Percentiles rank a stretch among this genome's conserved stretches.
These are phyloP conservation scores for Parastagonospora nodorum DNA, from an alignment of 2,329 filamentous ascomycete genomes.

Conservation along the genomic window DNA sequence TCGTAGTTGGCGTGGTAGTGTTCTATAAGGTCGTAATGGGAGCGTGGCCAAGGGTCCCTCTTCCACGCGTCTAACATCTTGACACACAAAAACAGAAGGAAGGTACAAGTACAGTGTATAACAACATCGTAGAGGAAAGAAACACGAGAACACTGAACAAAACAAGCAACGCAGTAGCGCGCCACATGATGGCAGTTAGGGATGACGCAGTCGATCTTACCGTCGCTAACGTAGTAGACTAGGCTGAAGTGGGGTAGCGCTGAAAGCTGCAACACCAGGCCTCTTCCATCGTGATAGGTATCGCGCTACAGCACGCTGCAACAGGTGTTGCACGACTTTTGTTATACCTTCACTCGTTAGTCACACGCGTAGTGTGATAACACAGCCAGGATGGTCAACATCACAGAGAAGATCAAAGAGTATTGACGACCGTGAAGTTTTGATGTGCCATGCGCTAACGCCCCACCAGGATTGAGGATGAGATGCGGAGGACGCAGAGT, in stretches of 20 bases:
- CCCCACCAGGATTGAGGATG: conserved; percentile 86
- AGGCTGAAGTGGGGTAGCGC: conserved; percentile 17
- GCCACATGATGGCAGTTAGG: conserved; percentile 2
- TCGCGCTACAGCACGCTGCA: neutral
- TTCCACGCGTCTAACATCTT: conserved; percentile 15
- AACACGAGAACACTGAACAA: conserved; percentile 4
- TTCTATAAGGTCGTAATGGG: conserved; percentile 38
- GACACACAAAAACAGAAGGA: conserved; percentile 4
- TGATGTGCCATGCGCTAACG: conserved; percentile 36
- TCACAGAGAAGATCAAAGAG: conserved; percentile 99
- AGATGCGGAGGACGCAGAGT: conserved; percentile 99
- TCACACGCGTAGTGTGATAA: conserved; percentile 16
- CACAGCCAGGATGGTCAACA: conserved; percentile 83
- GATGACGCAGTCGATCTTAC: conserved; percentile 37
- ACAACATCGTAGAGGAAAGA: conserved; percentile 3
- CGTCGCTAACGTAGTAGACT: conserved; percentile 25
- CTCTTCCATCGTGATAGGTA: conserved; percentile 35
- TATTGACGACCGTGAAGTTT: conserved; percentile 54
- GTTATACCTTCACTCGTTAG: neutral
- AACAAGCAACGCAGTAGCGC: conserved; percentile 22
- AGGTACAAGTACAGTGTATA: neutral
- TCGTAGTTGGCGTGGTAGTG: conserved; percentile 50
- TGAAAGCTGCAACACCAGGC: conserved; percentile 41
- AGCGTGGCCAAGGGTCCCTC: conserved; percentile 33
- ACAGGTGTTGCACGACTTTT: neutral